phyloP scores from a whole-genome alignment of 495 filamentous ascomycete species.

The Annulohypoxylon stygium region DNA sequence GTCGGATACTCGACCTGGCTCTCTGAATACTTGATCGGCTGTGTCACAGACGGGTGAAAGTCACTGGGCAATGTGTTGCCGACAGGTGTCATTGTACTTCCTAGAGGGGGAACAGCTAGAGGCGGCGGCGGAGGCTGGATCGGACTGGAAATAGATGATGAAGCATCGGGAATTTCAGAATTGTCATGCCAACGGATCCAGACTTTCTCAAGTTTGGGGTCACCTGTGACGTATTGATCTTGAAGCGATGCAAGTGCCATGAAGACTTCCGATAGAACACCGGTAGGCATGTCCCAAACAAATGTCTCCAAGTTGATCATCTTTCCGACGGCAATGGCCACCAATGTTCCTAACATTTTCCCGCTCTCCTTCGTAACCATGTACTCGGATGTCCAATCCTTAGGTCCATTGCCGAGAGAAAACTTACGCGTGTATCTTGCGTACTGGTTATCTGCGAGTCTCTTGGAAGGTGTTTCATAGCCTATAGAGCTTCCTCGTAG shows the following conservation, averaged over 20 bases:
- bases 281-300: slow-evolving; percentile 97
- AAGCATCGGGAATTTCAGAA: slow-evolving; percentile 54
- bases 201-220: slow-evolving; percentile 79
- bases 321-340: slow-evolving; percentile 84
- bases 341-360: slow-evolving; percentile 92
- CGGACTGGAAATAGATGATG: slow-evolving; percentile 46
- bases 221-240: slow-evolving; percentile 68
- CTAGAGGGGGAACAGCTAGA: slow-evolving; percentile 53
- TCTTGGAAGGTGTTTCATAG: slow-evolving; percentile 39
- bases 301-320: slow-evolving; percentile 94
- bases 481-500: slow-evolving; percentile 42
- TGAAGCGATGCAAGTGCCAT: slow-evolving; percentile 82
- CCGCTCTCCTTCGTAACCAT: slow-evolving; percentile 88
- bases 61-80: slow-evolving; percentile 56
- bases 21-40: slow-evolving; percentile 55
- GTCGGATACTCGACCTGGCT: slow-evolving; percentile 81
- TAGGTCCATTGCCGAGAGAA: slow-evolving; percentile 88
- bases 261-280: slow-evolving; percentile 88
- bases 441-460: slow-evolving; percentile 73
- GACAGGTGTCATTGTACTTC: slow-evolving; percentile 59
- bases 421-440: slow-evolving; percentile 90
- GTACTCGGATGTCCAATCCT: slow-evolving; percentile 88
- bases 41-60: slow-evolving; percentile 45
- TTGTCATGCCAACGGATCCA: slow-evolving; percentile 96
- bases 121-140: slow-evolving; percentile 46